Evolutionary conservation across 2,329 filamentous ascomycete genomes (phyloP).

Genomic region (Celoporthe dispersa): DNA sequence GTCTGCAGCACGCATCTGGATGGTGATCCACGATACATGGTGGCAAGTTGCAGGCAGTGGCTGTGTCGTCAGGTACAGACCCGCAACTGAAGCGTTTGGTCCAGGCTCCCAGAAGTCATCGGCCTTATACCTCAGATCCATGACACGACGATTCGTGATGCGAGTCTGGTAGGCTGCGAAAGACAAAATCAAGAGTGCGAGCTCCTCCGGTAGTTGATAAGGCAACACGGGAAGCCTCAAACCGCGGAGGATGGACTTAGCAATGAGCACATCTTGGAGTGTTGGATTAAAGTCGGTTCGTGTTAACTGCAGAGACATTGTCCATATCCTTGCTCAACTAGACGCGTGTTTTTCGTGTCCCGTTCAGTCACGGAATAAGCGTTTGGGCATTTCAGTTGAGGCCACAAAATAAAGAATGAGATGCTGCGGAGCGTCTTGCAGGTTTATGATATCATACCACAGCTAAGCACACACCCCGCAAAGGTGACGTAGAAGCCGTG

Average conservation of each 20-base stretch:
- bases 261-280: background rate
- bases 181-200: conserved; percentile 2
- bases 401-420: background rate
- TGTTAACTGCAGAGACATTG: background rate
- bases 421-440: background rate
- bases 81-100: conserved; percentile 9
- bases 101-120: conserved; percentile 13
- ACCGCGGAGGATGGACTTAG: background rate
- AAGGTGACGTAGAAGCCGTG: background rate
- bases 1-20: conserved; percentile 32
- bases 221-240: background rate
- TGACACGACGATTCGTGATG: background rate
- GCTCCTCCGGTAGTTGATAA: conserved; percentile 2
- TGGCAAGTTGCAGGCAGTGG: conserved; percentile 1
- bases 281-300: conserved; percentile 8
- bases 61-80: conserved; percentile 12
- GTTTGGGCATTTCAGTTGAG: no score
- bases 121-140: background rate
- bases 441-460: background rate
- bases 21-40: conserved; percentile 26
- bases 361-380: background rate
- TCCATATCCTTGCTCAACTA: background rate
- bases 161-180: conserved; percentile 8
- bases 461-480: background rate
- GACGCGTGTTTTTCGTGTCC: background rate